A percentile compares a stretch with the other conserved stretches of the same genome.
These are phyloP conservation scores for Boletus fagicola DNA, from an alignment of 768 basidiomycete genomes.

Conservation along the genomic window DNA sequence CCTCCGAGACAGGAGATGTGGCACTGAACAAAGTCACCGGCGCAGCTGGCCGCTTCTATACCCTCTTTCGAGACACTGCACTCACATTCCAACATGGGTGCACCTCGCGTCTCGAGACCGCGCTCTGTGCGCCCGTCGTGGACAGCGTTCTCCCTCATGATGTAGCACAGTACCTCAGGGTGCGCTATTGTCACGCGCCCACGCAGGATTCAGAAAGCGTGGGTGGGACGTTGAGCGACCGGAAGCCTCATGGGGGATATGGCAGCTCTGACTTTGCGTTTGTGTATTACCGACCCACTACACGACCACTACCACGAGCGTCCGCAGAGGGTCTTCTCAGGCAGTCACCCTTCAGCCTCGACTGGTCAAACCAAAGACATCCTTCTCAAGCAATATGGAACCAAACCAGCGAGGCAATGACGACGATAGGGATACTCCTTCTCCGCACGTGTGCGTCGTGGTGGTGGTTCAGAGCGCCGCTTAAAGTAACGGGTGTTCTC, in stretches of 20 bases:
- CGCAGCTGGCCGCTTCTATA: conserved; percentile 17
- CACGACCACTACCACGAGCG: background rate
- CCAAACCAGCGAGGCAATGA: background rate
- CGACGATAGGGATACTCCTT: background rate
- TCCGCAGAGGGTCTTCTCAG: background rate
- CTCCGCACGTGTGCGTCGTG: background rate
- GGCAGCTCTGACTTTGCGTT: conserved; percentile 1
- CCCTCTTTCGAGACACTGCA: conserved; percentile 9
- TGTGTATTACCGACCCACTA: background rate
- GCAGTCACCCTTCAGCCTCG: background rate
- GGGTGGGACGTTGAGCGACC: background rate
- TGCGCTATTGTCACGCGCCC: conserved; percentile 5
- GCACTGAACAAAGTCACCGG: conserved; percentile 23
- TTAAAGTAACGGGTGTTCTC: background rate
- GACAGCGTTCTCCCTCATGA: conserved; percentile 1
- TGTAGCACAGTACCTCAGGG: background rate
- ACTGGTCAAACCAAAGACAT: background rate
- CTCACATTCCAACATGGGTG: conserved; percentile 7
- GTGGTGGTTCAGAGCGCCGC: conserved; percentile 12
- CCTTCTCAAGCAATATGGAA: background rate
- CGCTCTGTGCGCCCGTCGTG: background rate
- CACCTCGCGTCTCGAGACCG: background rate
- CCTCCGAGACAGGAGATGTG: conserved; percentile 17
- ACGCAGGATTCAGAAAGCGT: background rate
- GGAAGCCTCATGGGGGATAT: background rate